These are phyloP conservation scores for Pythium phragmiticola DNA, from an alignment of 352 stramenopile genomes.

Conservation along the genomic window DNA sequence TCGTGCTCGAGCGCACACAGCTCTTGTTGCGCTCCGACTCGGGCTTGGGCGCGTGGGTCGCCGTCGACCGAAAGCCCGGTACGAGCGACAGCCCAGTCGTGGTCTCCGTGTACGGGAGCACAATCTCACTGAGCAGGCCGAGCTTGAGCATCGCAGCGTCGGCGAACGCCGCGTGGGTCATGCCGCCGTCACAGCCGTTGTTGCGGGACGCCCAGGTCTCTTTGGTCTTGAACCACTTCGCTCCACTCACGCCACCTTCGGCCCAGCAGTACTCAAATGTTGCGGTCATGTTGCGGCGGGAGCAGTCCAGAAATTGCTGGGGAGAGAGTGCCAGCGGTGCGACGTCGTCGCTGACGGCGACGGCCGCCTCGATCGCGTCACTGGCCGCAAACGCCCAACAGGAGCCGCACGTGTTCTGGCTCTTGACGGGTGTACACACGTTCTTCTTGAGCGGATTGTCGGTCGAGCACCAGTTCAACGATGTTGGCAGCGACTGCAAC, in stretches of 20 bases:
- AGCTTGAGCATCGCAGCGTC: conserved; percentile 57
- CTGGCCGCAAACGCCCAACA: conserved; percentile 82
- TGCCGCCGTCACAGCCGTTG: conserved; percentile 64
- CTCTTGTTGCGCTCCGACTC: conserved; percentile 33
- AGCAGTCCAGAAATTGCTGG: conserved; percentile 81
- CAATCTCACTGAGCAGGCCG: conserved; percentile 55
- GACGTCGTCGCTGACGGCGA: conserved; percentile 44
- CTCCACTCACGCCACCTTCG: conserved; percentile 37
- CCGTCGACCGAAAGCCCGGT: conserved; percentile 29
- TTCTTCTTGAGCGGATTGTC: conserved; percentile 64
- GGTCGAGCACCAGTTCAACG: conserved; percentile 73
- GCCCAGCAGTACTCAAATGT: conserved; percentile 85
- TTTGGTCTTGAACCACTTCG: conserved; percentile 55
- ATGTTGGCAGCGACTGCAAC: conserved; percentile 30
- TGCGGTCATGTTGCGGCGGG: conserved; percentile 55
- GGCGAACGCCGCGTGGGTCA: conserved; percentile 71
- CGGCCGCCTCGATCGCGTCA: conserved; percentile 75
- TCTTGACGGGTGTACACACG: conserved; percentile 76
- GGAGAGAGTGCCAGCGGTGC: conserved; percentile 59
- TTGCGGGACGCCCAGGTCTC: conserved; percentile 79
- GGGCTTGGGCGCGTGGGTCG: conserved; percentile 14
- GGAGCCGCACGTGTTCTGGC: conserved; percentile 76
- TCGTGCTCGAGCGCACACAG: conserved; percentile 36
- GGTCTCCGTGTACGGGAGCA: conserved; percentile 65
- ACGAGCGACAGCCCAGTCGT: conserved; percentile 38